Percentiles rank a stretch among this genome's conserved stretches.
Conservation (phyloP, 306 rosid species). For the Calophaca sinica region DNA sequence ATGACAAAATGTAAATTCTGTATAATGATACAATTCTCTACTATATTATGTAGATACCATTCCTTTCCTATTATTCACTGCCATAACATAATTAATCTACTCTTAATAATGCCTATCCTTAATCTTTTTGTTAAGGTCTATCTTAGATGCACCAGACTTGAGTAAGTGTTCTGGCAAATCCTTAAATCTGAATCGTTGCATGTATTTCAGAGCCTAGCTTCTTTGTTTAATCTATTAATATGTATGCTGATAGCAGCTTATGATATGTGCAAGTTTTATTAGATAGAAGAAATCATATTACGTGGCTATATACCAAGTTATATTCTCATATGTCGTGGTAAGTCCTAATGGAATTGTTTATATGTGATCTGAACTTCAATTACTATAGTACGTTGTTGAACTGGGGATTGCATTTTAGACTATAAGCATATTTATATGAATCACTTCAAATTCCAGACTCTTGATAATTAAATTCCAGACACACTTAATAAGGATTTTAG, state of each 20-base stretch:
- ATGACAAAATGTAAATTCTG: neutral
- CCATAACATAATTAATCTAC: constrained; percentile 1
- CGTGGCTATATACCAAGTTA: neutral
- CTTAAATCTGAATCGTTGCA: neutral
- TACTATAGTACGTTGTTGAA: constrained; percentile 19
- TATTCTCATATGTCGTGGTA: constrained; percentile 27
- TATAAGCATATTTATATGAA: neutral
- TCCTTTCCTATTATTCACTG: constrained; percentile 25
- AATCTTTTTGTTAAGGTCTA: constrained; percentile 19
- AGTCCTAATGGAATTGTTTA: neutral
- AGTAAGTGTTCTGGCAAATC: constrained; percentile 13
- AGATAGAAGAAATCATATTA: constrained; percentile 7
- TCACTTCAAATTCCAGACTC: neutral
- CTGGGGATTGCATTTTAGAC: neutral
- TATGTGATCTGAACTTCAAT: constrained; percentile 2
- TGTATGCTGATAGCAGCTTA: constrained; percentile 20
- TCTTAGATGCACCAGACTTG: neutral
- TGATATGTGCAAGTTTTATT: constrained; percentile 33
- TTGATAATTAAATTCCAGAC: neutral
- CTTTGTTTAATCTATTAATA: neutral
- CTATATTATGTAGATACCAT: neutral
- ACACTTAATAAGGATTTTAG: neutral
- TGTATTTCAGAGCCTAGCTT: constrained; percentile 14
- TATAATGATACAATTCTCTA: neutral
- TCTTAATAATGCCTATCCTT: constrained; percentile 6